Conservation (phyloP, 495 filamentous ascomycete species). For the Penicillium canariense region DNA sequence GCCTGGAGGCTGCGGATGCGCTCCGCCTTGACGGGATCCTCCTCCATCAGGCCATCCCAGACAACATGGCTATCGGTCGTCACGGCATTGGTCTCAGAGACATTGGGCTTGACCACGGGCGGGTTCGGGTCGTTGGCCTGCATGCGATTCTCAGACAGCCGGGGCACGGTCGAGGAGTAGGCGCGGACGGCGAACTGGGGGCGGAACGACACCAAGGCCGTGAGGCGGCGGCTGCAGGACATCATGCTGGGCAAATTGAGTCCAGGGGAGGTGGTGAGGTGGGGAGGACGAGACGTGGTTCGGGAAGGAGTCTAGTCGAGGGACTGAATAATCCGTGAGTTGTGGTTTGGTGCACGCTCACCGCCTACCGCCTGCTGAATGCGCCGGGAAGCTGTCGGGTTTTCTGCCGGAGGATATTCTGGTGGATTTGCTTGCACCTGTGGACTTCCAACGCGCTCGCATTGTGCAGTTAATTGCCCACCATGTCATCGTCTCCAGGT, state of each 20-base stretch:
- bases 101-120: conserved; percentile 44
- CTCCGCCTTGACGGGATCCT: conserved; percentile 60
- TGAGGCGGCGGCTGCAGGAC: conserved; percentile 52
- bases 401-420: conserved; percentile 26
- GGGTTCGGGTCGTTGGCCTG: conserved; percentile 56
- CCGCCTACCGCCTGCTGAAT: conserved; percentile 12
- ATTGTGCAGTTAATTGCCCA: conserved; percentile 19
- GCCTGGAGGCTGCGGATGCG: conserved; percentile 67
- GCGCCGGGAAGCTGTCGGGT: conserved; percentile 7
- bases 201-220: conserved; percentile 37
- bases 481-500: conserved; percentile 33
- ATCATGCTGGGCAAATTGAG: conserved; percentile 51
- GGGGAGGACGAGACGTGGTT: conserved; percentile 14
- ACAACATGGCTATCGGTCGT: conserved; percentile 48
- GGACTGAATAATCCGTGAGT: conserved; percentile 34
- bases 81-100: conserved; percentile 60
- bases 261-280: conserved; percentile 16
- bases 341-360: conserved; percentile 27
- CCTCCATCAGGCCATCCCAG: conserved; percentile 49
- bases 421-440: neutral
- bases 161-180: conserved; percentile 50
- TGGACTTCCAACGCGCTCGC: conserved; percentile 19
- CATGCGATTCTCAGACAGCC: conserved; percentile 48
- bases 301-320: conserved; percentile 25
- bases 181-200: conserved; percentile 38